Conservation (phyloP, 176 grass and related monocot species). For the Poa pratensis region DNA sequence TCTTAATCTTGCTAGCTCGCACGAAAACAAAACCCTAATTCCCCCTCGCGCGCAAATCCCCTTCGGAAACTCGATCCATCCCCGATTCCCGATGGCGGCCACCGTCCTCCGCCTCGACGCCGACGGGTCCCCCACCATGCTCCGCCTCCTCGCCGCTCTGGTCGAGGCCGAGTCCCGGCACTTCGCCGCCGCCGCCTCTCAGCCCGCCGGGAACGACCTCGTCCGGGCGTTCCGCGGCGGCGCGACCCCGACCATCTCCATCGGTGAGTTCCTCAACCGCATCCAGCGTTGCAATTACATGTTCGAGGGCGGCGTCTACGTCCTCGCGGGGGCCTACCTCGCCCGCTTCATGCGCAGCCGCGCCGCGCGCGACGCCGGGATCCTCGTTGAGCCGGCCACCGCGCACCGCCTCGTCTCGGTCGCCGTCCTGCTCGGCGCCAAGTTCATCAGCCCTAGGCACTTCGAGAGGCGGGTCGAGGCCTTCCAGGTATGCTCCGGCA, state of each 20-base stretch:
- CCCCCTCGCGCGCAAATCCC: no score
- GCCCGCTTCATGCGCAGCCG: background rate
- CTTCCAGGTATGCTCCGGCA: background rate
- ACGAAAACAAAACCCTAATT: no score
- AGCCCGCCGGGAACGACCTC: slow-evolving; percentile 6
- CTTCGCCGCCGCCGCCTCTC: background rate
- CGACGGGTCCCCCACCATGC: background rate
- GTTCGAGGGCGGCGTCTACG: background rate
- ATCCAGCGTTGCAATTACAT: background rate
- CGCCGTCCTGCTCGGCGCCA: background rate
- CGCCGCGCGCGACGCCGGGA: background rate
- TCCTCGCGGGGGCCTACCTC: slow-evolving; percentile 21
- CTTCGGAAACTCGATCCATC: no score
- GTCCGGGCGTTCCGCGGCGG: background rate
- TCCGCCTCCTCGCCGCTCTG: background rate
- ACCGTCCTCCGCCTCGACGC: background rate
- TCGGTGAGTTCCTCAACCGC: background rate
- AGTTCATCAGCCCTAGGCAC: background rate
- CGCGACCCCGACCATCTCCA: background rate
- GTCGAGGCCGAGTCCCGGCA: background rate
- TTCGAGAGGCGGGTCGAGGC: background rate
- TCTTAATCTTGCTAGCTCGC: no score
- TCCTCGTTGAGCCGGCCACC: slow-evolving; percentile 5
- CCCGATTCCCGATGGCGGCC: background rate
- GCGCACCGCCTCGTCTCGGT: slow-evolving; percentile 11